These are phyloP conservation scores for Boletus rufocinnamomeus DNA, from an alignment of 768 basidiomycete genomes.

Conservation along the genomic window DNA sequence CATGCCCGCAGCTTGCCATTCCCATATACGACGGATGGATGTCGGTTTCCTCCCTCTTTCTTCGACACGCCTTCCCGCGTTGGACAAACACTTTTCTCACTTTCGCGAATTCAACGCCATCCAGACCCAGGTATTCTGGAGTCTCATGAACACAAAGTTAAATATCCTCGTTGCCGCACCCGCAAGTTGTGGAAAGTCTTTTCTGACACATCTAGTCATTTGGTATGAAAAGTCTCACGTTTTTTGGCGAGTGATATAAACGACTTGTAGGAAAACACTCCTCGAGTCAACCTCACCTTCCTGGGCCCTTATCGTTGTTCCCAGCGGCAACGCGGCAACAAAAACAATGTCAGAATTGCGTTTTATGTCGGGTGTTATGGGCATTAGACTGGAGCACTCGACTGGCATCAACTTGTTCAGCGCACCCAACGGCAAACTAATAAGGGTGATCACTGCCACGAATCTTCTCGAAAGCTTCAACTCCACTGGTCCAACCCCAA, in stretches of 20 bases:
- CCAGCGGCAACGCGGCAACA: conserved; percentile 54
- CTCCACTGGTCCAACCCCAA: conserved; percentile 26
- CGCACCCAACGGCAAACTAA: conserved; percentile 41
- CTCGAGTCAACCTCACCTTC: conserved; percentile 41
- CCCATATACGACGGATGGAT: conserved; percentile 64
- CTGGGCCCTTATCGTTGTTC: conserved; percentile 65
- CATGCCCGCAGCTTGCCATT: conserved; percentile 68
- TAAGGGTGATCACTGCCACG: conserved; percentile 60
- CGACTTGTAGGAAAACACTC: conserved; percentile 53
- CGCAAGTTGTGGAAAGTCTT: conserved; percentile 78
- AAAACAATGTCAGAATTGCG: conserved; percentile 60
- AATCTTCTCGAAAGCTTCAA: conserved; percentile 50
- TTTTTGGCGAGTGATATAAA: conserved; percentile 16
- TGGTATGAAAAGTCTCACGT: conserved; percentile 55
- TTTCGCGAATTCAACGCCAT: conserved; percentile 73
- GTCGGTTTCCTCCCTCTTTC: conserved; percentile 72
- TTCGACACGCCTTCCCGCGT: conserved; percentile 44
- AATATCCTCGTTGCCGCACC: conserved; percentile 81
- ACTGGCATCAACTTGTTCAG: conserved; percentile 36
- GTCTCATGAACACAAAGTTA: conserved; percentile 60
- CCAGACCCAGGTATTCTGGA: conserved; percentile 91
- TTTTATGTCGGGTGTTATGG: conserved; percentile 37
- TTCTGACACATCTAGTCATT: conserved; percentile 64
- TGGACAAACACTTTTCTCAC: conserved; percentile 48
- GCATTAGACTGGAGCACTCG: conserved; percentile 41